Percentiles rank a stretch among this genome's conserved stretches.
phyloP scores from a whole-genome alignment of 2,329 filamentous ascomycete species.

The Shiraia sp. region DNA sequence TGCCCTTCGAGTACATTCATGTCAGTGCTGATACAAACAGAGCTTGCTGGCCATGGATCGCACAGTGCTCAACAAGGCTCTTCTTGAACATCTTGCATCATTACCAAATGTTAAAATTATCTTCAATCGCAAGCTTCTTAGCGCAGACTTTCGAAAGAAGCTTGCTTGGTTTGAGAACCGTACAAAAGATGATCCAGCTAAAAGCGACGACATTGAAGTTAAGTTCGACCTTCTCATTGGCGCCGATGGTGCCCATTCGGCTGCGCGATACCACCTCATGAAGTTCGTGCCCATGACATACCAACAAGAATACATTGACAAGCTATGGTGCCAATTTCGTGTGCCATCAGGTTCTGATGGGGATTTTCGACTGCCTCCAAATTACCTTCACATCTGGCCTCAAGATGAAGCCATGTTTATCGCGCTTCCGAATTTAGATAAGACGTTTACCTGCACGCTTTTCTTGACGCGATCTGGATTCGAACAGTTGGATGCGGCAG shows the following conservation, averaged over 20 bases:
- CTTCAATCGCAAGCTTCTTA: constrained; percentile 92
- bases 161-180: constrained; percentile 83
- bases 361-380: constrained; percentile 80
- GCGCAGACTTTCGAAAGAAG: constrained; percentile 78
- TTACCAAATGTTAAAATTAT: constrained; percentile 89
- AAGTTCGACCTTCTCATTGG: constrained; percentile 92
- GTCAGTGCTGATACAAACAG: constrained; percentile 50
- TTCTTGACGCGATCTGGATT: constrained; percentile 80
- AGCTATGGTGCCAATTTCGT: constrained; percentile 94
- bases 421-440: constrained; percentile 85
- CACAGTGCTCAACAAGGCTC: constrained; percentile 75
- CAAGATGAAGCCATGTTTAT: constrained; percentile 97
- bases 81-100: constrained; percentile 80
- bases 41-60: constrained; percentile 86
- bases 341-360: constrained; percentile 62
- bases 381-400: constrained; percentile 98
- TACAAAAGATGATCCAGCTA: constrained; percentile 29
- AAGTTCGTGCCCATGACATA: constrained; percentile 91
- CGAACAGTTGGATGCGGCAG: constrained; percentile 65
- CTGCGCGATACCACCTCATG: constrained; percentile 91
- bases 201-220: constrained; percentile 70
- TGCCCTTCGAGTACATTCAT: neutral
- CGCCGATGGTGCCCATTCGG: constrained; percentile 88
- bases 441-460: constrained; percentile 91
- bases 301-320: constrained; percentile 92